These are phyloP conservation scores for Plectosphaerella sp. DNA, from an alignment of 2,329 filamentous ascomycete species.

Conservation along the genomic window DNA sequence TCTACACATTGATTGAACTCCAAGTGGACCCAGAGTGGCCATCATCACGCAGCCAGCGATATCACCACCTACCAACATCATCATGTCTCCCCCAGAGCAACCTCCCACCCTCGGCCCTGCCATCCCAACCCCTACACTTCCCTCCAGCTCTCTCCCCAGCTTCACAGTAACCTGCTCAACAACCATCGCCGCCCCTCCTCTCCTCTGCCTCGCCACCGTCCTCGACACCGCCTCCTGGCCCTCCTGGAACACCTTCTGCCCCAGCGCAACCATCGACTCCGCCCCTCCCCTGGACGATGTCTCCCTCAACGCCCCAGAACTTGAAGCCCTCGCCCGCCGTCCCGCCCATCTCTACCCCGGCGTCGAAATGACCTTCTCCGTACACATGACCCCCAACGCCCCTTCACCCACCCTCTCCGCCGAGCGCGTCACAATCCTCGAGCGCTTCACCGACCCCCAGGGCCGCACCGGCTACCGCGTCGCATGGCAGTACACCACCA, in stretches of 20 bases:
- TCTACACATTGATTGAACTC: no score
- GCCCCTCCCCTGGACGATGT: constrained; percentile 8
- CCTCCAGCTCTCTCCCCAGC: background rate
- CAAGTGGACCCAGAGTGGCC: no score
- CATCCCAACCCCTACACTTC: background rate
- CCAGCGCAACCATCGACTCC: constrained; percentile 18
- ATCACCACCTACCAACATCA: no score
- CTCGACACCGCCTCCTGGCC: constrained; percentile 25
- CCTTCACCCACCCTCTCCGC: constrained; percentile 13
- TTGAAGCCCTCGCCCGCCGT: constrained; percentile 4
- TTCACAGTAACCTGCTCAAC: constrained; percentile 21
- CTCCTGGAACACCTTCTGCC: constrained; percentile 29
- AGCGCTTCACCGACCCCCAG: constrained; percentile 21
- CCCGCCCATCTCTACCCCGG: constrained; percentile 19
- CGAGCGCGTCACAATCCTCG: constrained; percentile 23
- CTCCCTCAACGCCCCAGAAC: constrained; percentile 12
- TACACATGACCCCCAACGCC: constrained; percentile 22
- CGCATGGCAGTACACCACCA: constrained; percentile 28
- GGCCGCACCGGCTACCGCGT: constrained; percentile 30
- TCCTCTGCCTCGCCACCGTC: constrained; percentile 21
- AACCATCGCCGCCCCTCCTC: constrained; percentile 26
- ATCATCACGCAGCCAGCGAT: no score
- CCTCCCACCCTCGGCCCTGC: background rate
- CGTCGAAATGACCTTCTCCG: constrained; percentile 26
- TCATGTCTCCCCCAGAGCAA: no score